Base-by-base conservation (phyloP, 805 yeast genomes). In the Sugiyamaella marilandica region DNA sequence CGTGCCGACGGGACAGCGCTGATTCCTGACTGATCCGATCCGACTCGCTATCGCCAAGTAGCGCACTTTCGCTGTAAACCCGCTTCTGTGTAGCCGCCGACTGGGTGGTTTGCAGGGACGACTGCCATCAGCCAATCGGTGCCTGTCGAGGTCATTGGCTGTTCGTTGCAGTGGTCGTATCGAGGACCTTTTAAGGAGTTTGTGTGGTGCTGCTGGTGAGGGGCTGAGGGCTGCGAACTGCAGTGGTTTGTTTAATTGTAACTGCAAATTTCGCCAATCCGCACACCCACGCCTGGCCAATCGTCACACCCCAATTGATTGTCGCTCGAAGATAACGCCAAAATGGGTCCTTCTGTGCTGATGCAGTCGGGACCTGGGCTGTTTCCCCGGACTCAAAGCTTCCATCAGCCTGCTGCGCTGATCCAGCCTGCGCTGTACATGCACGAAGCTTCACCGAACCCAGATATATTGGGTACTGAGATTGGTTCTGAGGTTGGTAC, bases 341-440 rank as follows among this genome's bases (percentile, higher is more conserved):
- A 19, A 9, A 45, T 45, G 47, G 47, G 33, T 10, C 34, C 47
- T 5, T 45, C 47, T 3, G 34, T 45, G 26, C 37, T 45, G 21
- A 32, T 45, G 47, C 47, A 45, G 19, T 32, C 47, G n/a, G 37
- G 26, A 7, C 35, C 36, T 9, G 47, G 21, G 10, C 21, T 45
- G 47, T 32, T 45, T n/a, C 47, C 47, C 9, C 47, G 33, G 26
- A 16, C 33, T 19, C 26, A 14, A 13, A 11, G 13, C 7, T 31
- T 45, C 24, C 16, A 45, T 10, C 37, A 24, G 13, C 36, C 37
- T 13, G 14, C 34, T 9, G 9, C 47, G 33, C 19, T 45, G 47
- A 14, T 32, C 36, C 47, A 29, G 19, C 19, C 26, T 18, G 24
- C 43, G 5, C 43, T 39, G 7, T 39, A 39, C 19, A 39, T 39